These are phyloP conservation scores for Acanthamoeba healyi DNA, from an alignment of 208 protist genomes.

Conservation along the genomic window DNA sequence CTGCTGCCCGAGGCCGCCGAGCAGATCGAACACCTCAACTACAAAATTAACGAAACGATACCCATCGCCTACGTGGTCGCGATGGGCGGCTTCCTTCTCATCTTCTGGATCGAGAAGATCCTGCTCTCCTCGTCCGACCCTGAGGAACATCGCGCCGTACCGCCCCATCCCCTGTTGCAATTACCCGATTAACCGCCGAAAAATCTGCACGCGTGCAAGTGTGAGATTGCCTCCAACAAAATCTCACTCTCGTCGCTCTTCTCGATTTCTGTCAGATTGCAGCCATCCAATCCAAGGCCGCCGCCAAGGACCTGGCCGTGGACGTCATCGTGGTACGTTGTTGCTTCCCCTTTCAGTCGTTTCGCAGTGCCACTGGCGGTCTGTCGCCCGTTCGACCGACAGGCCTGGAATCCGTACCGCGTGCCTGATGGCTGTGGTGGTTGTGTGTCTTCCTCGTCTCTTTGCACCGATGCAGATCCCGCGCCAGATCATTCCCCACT, in stretches of 20 bases:
- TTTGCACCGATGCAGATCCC: not conserved
- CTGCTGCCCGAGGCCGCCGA: constrained; percentile 69
- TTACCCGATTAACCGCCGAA: not conserved
- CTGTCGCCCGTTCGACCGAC: no score
- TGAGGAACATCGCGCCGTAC: constrained; percentile 35
- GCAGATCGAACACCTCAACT: constrained; percentile 30
- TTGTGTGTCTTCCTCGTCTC: not conserved
- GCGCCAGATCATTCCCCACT: constrained; percentile 67
- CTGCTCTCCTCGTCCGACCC: constrained; percentile 47
- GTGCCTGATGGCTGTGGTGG: not conserved
- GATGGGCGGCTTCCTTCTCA: constrained; percentile 47
- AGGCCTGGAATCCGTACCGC: no score
- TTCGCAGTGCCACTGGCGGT: no score
- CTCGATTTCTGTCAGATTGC: constrained; percentile 18
- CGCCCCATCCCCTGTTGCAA: no score
- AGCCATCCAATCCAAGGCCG: constrained; percentile 17
- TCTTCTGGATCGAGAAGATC: constrained; percentile 69
- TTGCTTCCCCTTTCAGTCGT: not conserved
- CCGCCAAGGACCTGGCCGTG: constrained; percentile 24
- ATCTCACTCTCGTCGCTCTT: not conserved
- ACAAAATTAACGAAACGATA: not conserved
- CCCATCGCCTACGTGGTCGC: constrained; percentile 42
- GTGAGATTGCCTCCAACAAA: no score
- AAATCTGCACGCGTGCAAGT: no score
- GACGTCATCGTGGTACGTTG: constrained; percentile 58